Evolutionary conservation across 805 yeast species (phyloP).

Genomic region (Suhomyces xylopsoci): DNA sequence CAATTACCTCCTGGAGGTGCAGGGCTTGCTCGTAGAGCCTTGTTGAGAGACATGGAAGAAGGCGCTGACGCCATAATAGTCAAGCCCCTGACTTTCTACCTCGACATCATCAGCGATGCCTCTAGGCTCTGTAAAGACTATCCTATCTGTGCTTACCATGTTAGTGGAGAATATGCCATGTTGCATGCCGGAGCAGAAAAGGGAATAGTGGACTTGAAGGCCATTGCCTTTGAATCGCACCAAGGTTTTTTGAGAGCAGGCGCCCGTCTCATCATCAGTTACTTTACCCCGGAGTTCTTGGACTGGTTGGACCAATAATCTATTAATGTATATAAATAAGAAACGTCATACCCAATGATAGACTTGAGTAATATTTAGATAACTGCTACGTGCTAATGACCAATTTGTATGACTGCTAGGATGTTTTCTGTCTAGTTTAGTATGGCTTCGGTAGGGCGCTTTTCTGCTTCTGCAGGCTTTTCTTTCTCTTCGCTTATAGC

Average conservation of each 20-base stretch:
- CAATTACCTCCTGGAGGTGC: slow-evolving; percentile 92
- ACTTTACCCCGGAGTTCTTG: slow-evolving; percentile 92
- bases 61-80: slow-evolving; percentile 96
- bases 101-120: slow-evolving; percentile 89
- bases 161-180: slow-evolving; percentile 97
- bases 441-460: slow-evolving; percentile 3
- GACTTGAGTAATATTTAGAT: too few species aligned
- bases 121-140: slow-evolving; percentile 74
- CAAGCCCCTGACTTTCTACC: slow-evolving; percentile 92
- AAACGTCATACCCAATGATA: neutral
- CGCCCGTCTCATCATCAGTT: slow-evolving; percentile 84
- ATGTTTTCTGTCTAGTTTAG: neutral
- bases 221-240: slow-evolving; percentile 81
- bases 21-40: slow-evolving; percentile 91
- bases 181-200: slow-evolving; percentile 97
- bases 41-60: slow-evolving; percentile 79
- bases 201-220: slow-evolving; percentile 83
- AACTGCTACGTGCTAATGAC: too few species aligned
- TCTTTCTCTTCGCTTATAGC: neutral
- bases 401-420: too few species aligned
- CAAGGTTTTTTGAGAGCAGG: slow-evolving; percentile 94
- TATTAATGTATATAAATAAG: neutral
- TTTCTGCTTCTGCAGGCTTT: neutral
- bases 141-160: slow-evolving; percentile 94
- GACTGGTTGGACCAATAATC: slow-evolving; percentile 66